Evolutionary conservation across 2,329 filamentous ascomycete genomes (phyloP), one percentile per base, ranked within the genome.

Genomic region (Colletotrichum aenigma): DNA sequence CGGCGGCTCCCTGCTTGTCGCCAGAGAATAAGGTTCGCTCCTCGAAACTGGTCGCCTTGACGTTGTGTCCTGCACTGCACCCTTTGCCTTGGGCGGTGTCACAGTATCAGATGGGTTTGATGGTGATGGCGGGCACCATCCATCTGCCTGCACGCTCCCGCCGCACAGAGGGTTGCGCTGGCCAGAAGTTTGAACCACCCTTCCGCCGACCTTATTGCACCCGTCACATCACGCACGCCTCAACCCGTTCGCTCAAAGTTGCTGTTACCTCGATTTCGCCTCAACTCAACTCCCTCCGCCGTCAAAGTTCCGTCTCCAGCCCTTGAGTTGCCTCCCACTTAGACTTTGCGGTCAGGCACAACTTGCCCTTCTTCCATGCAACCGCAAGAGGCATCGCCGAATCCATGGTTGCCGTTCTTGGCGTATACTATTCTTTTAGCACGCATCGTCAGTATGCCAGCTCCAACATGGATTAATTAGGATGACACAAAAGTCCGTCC

Each of bases 101-200:
- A 65, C 28, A 30, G 70, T 75, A 75, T 75, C 70, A 75, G 70
- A 75, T 60, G 64, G 74, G 74, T 75, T 75, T 75, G 70, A 73
- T 69, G 58, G 43, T 74, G 70, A 73, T 65, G 58, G 34, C 65
- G 70, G 58, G 56, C 74, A 52, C 43, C 18, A 73, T 34, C 58
- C 30, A 60, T 60, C 43, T 38, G 15, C 24, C 64, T 65, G 70
- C 70, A 73, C 65, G 73, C 58, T 73, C 56, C 70, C 43, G 55
- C 70, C 70, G 69, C 73, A 72, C n/a, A 64, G 69, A 72, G 38
- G 64, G 43, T 30, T 56, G 38, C 69, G 73, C 55, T 66, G 69
- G 62, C 55, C 52, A 58, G 24, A 66, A 64, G 69, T 67, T 72
- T 72, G 69, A 61, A 55, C 38, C 30, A 43, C 36, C 21, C 66